Evolutionary conservation across 2,329 filamentous ascomycete genomes (phyloP).

Genomic region (Calonectria multiphialidica): DNA sequence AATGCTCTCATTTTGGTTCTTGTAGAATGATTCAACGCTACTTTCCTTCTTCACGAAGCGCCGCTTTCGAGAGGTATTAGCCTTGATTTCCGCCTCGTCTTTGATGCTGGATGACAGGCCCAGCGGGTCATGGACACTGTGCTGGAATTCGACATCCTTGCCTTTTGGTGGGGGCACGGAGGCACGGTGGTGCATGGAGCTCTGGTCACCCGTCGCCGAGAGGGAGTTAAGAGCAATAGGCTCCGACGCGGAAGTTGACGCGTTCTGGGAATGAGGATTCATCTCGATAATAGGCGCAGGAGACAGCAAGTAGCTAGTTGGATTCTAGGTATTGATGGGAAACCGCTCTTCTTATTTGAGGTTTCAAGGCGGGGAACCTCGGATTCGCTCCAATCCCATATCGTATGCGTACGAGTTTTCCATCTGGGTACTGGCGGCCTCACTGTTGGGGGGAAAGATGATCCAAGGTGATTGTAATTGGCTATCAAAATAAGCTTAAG

Average conservation of each 20-base stretch:
- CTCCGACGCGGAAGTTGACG: neutral
- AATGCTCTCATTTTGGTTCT: conserved; percentile 9
- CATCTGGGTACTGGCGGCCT: neutral
- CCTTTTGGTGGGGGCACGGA: neutral
- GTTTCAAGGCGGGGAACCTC: neutral
- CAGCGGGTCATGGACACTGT: neutral
- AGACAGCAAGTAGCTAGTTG: neutral
- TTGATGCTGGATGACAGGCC: neutral
- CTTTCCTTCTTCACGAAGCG: neutral
- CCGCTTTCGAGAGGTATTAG: neutral
- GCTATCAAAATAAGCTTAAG: neutral
- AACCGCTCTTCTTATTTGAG: neutral
- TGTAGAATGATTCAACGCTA: neutral
- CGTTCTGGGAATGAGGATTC: neutral
- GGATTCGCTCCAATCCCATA: neutral
- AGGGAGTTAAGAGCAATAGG: neutral
- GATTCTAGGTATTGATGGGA: neutral
- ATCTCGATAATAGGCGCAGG: neutral
- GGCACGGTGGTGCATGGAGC: conserved; percentile 8
- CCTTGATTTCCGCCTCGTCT: neutral
- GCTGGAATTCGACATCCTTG: conserved; percentile 13
- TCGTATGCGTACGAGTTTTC: too few species aligned
- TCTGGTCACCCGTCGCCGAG: neutral
- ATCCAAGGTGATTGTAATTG: neutral
- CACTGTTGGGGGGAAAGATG: neutral